Evolutionary conservation across 1,284 basidiomycete genomes (phyloP).

Genomic region (Singerocomus inundabilis): DNA sequence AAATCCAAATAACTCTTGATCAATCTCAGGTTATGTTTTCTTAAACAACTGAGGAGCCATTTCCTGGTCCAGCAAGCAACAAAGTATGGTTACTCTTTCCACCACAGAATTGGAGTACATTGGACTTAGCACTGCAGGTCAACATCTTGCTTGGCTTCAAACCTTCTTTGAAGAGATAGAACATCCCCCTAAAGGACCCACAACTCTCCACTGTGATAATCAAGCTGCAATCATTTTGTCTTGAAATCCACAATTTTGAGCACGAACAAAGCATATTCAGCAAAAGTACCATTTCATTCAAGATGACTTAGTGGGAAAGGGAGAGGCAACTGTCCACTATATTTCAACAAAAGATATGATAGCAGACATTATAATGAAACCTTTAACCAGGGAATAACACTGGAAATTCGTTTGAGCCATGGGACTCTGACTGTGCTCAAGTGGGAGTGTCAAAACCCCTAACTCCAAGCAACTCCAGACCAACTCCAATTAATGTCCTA

Average conservation of each 20-base stretch:
- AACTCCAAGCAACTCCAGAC: background rate
- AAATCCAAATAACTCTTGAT: background rate
- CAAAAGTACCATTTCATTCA: conserved; percentile 30
- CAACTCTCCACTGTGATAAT: conserved; percentile 27
- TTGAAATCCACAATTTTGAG: conserved; percentile 32
- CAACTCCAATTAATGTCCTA: too few relatives aligned
- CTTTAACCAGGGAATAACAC: conserved; percentile 17
- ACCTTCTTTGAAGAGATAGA: background rate
- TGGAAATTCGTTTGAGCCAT: conserved; percentile 24
- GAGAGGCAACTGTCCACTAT: conserved; percentile 18
- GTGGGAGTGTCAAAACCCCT: background rate
- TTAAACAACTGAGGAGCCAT: background rate
- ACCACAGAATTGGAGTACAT: background rate
- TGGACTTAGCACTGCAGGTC: background rate
- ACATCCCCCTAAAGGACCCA: background rate
- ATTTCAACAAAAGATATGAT: conserved; percentile 26
- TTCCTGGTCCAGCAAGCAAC: background rate
- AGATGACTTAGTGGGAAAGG: conserved; percentile 26
- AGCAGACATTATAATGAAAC: conserved; percentile 29
- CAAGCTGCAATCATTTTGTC: conserved; percentile 34
- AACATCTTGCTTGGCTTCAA: background rate
- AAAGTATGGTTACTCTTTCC: background rate
- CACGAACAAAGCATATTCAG: conserved; percentile 43
- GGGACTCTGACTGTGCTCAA: background rate
- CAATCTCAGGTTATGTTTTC: background rate